Base-by-base conservation (phyloP, 129 eudicot species). In the Artemisia argyi region DNA sequence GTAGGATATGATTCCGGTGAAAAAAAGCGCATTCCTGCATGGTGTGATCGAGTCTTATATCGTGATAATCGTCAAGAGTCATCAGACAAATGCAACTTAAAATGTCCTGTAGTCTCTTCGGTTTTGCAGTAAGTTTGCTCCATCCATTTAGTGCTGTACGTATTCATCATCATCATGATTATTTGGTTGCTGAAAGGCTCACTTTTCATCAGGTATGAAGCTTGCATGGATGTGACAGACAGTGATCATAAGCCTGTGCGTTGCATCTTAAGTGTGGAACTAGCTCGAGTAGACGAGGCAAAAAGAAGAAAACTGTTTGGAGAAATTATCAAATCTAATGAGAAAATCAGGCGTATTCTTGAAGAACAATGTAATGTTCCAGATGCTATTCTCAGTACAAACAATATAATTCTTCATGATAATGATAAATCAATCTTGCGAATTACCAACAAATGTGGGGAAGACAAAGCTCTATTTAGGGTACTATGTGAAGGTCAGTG, bases 241-340 rank as follows among this genome's bases (percentile, higher is more conserved):
- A 94, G 98, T 70, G 98, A 94, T 84, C 98, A 90, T 83, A 94
- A 94, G 82, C 98, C 98, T 26, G 98, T 94, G 9, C 92, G 97
- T 44, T 90, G 98, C 83, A 79, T 90, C 70, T 90, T 94, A 70
- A 78, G 55, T 49, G 89, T 90, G 56, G 98, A 90, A 79, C 81
- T 94, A 44, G 98, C 98, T 77, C 96, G 96, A 68, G 92, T 87
- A 16, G 96, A 94, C 17, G 97, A 94, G 79, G 76, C 98, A 65
- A 77, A 87, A 76, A 85, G 93, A 77, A 88, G 98, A 79, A 90
- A 88, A 84, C 83, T 85, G 70, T 84, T 82, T 65, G 88, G 96
- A 68, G 98, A 90, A 79, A 80, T 94, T 30, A 84, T 90, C 24
- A 73, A 67, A 74, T 78, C 93, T 13, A 86, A 90, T 73, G 80